A percentile compares a stretch with the other conserved stretches of the same genome.
Conservation (phyloP, 805 yeast species). For the Lipomyces yamadae region DNA sequence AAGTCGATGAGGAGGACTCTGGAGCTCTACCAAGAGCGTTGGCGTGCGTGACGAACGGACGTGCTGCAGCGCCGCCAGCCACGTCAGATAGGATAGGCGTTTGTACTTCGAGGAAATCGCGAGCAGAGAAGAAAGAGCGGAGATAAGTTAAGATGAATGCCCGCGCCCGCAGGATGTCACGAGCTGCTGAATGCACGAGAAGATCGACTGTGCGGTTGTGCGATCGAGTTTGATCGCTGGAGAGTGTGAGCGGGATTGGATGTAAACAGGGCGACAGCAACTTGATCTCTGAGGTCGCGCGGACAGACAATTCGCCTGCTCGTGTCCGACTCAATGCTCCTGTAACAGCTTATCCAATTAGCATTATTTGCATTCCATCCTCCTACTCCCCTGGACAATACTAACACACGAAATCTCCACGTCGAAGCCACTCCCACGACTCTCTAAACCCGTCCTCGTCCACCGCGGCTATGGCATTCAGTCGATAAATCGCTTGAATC, state of each 20-base stretch:
- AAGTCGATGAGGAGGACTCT: constrained; percentile 39
- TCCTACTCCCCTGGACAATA: not conserved
- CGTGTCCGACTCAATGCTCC: constrained; percentile 80
- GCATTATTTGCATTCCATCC: no score
- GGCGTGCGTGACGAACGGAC: constrained; percentile 69
- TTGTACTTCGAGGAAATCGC: constrained; percentile 76
- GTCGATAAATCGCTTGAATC: constrained; percentile 66
- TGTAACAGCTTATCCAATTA: constrained; percentile 47
- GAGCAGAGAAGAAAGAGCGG: constrained; percentile 58
- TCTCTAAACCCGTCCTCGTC: constrained; percentile 51
- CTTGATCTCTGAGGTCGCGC: constrained; percentile 55
- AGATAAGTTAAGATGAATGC: constrained; percentile 60
- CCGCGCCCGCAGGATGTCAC: constrained; percentile 56
- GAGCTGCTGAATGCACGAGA: constrained; percentile 60
- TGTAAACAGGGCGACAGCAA: constrained; percentile 72
- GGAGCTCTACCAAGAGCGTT: constrained; percentile 22
- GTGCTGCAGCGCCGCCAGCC: constrained; percentile 90
- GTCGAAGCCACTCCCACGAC: constrained; percentile 52
- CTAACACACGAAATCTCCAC: constrained; percentile 68
- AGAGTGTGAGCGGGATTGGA: constrained; percentile 68
- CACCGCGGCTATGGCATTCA: constrained; percentile 51
- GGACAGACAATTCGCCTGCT: constrained; percentile 77
- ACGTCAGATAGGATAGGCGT: constrained; percentile 78
- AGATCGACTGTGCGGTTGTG: constrained; percentile 76
- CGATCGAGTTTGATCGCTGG: constrained; percentile 61